Percentiles rank a stretch among this genome's conserved stretches.
Evolutionary conservation across 306 rosid species (phyloP).

Genomic region (Dalbergia cochinchinensis): DNA sequence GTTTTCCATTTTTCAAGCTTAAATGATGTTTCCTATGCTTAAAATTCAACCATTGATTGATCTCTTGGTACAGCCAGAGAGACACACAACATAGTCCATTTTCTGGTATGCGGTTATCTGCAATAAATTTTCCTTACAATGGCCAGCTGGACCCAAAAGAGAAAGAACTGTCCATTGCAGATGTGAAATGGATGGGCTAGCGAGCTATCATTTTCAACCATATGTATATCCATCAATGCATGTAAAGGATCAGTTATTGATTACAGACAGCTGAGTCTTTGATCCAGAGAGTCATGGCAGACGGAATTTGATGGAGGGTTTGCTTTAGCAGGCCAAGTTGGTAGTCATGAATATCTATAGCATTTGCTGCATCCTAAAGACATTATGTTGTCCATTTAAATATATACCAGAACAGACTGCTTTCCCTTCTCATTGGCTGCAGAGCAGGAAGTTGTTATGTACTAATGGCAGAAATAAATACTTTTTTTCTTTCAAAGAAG

Average conservation of each 20-base stretch:
- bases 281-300: background rate
- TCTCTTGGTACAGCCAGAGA: background rate
- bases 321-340: constrained; percentile 32
- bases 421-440: background rate
- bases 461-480: no score
- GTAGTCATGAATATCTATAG: constrained; percentile 3
- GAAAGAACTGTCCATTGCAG: constrained; percentile 8
- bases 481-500: no score
- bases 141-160: background rate
- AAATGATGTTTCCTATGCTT: background rate
- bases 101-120: background rate
- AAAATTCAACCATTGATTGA: background rate
- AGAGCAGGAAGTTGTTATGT: background rate
- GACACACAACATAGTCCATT: background rate
- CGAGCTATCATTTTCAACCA: background rate
- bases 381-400: background rate
- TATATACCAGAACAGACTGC: no score
- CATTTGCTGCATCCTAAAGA: constrained; percentile 11
- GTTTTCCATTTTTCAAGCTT: no score
- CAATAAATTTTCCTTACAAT: background rate
- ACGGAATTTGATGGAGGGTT: constrained; percentile 12
- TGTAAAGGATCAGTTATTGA: background rate
- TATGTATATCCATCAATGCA: background rate
- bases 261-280: background rate
- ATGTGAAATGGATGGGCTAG: background rate